These are phyloP conservation scores for Fraxinus xanthoxyloides DNA, from an alignment of 305 asterid species.

Conservation along the genomic window DNA sequence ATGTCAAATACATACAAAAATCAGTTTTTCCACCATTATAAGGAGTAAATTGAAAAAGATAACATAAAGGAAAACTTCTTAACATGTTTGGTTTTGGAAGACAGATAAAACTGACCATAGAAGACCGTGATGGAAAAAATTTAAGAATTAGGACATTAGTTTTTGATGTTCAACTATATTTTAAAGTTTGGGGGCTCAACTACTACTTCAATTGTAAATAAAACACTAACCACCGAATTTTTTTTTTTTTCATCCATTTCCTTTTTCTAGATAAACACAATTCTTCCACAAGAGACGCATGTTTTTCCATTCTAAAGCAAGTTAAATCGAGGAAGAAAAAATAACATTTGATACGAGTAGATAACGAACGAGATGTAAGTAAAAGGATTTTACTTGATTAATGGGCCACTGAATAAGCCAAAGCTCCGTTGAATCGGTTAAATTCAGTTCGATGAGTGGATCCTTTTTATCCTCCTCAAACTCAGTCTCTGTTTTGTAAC, in stretches of 20 bases:
- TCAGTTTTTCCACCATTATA: neutral
- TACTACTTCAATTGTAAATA: conserved; percentile 17
- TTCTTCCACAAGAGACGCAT: neutral
- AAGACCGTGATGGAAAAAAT: neutral
- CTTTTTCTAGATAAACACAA: neutral
- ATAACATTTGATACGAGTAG: neutral
- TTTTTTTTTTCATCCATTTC: neutral
- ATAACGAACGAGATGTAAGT: neutral
- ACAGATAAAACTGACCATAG: neutral
- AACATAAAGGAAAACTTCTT: neutral
- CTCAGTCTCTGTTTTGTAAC: conserved; percentile 40
- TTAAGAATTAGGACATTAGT: neutral
- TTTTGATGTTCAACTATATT: neutral
- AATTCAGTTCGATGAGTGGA: conserved; percentile 46
- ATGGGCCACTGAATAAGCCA: conserved; percentile 78
- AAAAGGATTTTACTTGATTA: conserved; percentile 37
- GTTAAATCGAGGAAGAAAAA: neutral
- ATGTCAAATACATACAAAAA: neutral
- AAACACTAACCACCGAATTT: neutral
- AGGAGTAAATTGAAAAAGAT: neutral
- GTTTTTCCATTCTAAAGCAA: neutral
- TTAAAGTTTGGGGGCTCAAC: neutral
- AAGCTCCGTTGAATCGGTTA: conserved; percentile 62
- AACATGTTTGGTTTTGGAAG: neutral
- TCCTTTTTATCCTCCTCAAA: conserved; percentile 54